These are phyloP conservation scores for Lipomyces orientalis DNA, from an alignment of 805 yeast genomes.

Conservation along the genomic window DNA sequence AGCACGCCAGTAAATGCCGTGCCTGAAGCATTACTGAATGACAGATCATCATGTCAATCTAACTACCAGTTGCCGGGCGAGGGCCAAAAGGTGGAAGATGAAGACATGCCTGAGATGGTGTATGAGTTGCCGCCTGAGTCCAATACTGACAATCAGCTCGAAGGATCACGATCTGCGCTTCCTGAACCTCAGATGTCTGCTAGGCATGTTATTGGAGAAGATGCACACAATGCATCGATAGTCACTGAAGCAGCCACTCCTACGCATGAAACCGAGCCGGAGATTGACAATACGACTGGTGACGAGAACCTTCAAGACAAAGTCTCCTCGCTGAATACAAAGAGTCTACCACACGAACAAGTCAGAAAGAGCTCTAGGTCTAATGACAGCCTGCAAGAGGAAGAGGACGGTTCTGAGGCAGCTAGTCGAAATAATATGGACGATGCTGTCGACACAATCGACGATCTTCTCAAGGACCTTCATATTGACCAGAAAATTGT, in stretches of 20 bases:
- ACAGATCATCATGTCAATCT: neutral
- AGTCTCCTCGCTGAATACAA: neutral
- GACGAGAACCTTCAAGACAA: neutral
- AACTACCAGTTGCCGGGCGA: neutral
- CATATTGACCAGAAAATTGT: slow-evolving; percentile 1
- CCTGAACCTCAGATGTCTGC: neutral
- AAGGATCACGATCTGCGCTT: neutral
- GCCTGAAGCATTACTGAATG: neutral
- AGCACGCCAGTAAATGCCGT: neutral
- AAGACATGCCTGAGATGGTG: slow-evolving; percentile 26
- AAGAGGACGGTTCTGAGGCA: neutral
- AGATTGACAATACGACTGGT: neutral
- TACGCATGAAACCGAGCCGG: neutral
- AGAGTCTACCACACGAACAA: neutral
- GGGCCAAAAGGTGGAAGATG: slow-evolving; percentile 11
- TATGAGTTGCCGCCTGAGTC: slow-evolving; percentile 30
- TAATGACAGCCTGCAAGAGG: neutral
- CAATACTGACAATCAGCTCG: slow-evolving; percentile 5
- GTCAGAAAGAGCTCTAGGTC: neutral
- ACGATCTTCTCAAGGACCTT: slow-evolving; percentile 22
- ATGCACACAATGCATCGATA: neutral
- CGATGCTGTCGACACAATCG: slow-evolving; percentile 19
- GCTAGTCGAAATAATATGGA: slow-evolving; percentile 4
- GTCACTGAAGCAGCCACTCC: neutral
- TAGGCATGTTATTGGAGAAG: neutral